These are phyloP conservation scores for Leishmania arabica DNA, from an alignment of 208 protist species.

Conservation along the genomic window DNA sequence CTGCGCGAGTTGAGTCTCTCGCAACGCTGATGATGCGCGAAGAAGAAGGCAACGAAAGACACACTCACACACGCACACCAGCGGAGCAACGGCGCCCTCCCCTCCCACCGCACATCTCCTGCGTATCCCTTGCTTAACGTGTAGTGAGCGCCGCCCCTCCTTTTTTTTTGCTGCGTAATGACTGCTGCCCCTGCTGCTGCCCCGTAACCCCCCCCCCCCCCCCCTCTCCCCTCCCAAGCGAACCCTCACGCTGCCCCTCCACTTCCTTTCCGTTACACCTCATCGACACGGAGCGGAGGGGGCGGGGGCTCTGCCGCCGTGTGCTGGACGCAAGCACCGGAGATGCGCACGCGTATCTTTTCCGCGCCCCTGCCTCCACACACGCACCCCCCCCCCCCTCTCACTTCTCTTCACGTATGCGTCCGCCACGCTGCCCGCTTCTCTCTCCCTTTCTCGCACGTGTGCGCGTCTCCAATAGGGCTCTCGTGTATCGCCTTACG, in stretches of 20 bases:
- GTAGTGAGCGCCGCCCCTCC: too few species aligned
- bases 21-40: background rate
- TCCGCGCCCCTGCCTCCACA: background rate
- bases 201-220: background rate
- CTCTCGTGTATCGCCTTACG: background rate
- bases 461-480: background rate
- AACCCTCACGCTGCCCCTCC: too few species aligned
- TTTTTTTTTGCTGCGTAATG: background rate
- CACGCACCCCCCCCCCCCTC: background rate
- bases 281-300: background rate
- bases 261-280: background rate
- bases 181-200: background rate
- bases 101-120: background rate
- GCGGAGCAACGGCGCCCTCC: background rate
- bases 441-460: background rate
- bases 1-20: conserved; percentile 5
- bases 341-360: background rate
- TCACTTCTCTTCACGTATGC: background rate
- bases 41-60: background rate
- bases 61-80: too few species aligned
- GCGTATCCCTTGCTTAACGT: too few species aligned
- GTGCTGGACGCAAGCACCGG: background rate
- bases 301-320: background rate
- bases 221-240: background rate
- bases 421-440: background rate